Conservation (phyloP, 148 eudicot genomes). For the Nepenthes mirabilis region DNA sequence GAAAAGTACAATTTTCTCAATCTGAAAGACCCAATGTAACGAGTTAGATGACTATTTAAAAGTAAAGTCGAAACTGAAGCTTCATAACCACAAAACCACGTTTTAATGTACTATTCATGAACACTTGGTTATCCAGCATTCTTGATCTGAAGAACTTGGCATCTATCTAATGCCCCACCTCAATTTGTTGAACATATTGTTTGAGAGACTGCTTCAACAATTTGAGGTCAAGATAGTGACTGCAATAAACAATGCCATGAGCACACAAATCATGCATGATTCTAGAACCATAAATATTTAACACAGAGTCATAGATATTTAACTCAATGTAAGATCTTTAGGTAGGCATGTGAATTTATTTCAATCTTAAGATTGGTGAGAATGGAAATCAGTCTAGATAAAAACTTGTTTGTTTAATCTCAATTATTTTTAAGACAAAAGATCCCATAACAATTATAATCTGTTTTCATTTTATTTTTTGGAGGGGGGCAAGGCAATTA, state of each 20-base stretch:
- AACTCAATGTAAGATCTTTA: too few relatives aligned
- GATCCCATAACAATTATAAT: too few relatives aligned
- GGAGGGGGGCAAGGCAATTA: too few relatives aligned
- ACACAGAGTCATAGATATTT: too few relatives aligned
- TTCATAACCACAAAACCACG: background rate
- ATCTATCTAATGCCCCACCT: slow-evolving; percentile 19
- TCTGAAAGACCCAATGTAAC: slow-evolving; percentile 21
- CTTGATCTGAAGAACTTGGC: slow-evolving; percentile 42
- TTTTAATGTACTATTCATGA: background rate
- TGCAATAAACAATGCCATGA: background rate
- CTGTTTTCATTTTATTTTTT: too few relatives aligned
- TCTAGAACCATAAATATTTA: background rate
- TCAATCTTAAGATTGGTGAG: too few relatives aligned
- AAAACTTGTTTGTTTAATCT: too few relatives aligned
- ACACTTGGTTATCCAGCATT: slow-evolving; percentile 43
- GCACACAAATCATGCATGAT: background rate
- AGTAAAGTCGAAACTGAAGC: background rate
- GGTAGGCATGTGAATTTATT: too few relatives aligned
- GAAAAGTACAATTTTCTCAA: slow-evolving; percentile 64
- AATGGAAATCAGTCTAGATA: too few relatives aligned
- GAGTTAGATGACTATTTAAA: background rate
- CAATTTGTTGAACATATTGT: slow-evolving; percentile 27
- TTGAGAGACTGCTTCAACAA: slow-evolving; percentile 44
- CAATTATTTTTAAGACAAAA: too few relatives aligned
- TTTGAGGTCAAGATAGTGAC: slow-evolving; percentile 45